These are phyloP conservation scores for Acacia pycnantha DNA, from an alignment of 331 rosid genomes.

Conservation along the genomic window DNA sequence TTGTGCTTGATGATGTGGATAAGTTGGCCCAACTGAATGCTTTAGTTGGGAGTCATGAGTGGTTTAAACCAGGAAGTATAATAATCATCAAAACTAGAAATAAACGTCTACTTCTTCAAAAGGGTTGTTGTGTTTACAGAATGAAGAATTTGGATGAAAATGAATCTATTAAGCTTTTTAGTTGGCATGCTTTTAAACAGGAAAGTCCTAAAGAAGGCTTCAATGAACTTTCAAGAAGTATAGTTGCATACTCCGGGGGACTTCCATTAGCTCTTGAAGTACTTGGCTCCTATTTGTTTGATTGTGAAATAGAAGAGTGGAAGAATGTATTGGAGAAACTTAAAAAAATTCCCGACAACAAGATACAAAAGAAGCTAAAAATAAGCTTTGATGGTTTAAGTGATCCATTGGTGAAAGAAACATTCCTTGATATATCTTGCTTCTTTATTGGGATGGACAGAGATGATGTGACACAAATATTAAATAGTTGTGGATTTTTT, in stretches of 20 bases:
- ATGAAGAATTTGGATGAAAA: not conserved
- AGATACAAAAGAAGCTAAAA: no score
- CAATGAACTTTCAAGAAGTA: not conserved
- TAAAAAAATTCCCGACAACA: no score
- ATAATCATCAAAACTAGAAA: not conserved
- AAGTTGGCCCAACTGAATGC: not conserved
- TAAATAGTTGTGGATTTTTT: no score
- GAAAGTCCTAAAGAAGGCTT: not conserved
- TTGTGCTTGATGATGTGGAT: not conserved
- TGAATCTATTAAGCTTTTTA: not conserved
- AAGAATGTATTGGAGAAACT: no score
- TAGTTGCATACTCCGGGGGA: not conserved
- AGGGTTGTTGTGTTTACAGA: accelerated
- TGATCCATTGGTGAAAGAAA: no score
- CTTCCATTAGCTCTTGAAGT: no score
- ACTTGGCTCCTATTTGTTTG: no score
- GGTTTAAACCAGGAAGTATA: not conserved
- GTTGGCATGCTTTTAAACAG: not conserved
- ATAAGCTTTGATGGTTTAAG: no score
- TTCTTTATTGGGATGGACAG: no score
- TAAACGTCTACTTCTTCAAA: not conserved
- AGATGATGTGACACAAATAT: no score
- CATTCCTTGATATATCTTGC: no score
- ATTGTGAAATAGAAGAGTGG: no score
- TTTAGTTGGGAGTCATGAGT: not conserved